These are phyloP conservation scores for Mycena indigotica DNA, from an alignment of 768 basidiomycete species.

Conservation along the genomic window DNA sequence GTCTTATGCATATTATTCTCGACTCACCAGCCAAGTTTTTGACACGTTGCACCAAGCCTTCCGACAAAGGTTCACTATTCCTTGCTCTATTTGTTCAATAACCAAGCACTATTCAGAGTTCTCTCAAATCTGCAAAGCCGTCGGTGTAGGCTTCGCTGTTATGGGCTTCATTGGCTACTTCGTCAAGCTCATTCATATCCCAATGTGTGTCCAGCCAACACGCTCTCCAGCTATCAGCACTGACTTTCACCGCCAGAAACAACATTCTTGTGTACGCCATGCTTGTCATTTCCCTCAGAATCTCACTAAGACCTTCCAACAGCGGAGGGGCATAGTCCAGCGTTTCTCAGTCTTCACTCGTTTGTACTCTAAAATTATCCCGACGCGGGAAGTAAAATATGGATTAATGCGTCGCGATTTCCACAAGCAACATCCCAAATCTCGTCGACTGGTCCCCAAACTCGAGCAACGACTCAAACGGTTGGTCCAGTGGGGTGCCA, in stretches of 20 bases:
- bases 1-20: background rate
- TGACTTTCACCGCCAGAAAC: too few species aligned
- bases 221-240: too few species aligned
- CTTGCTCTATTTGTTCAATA: background rate
- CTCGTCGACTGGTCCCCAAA: constrained; percentile 72
- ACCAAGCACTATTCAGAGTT: constrained; percentile 57
- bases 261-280: constrained; percentile 93
- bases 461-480: constrained; percentile 61
- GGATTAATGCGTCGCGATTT: constrained; percentile 27
- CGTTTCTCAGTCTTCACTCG: constrained; percentile 22
- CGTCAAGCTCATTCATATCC: constrained; percentile 97
- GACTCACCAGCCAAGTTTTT: constrained; percentile 68
- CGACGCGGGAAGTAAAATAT: constrained; percentile 2
- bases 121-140: constrained; percentile 90
- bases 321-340: constrained; percentile 73
- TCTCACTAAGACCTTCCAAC: constrained; percentile 30
- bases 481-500: constrained; percentile 57
- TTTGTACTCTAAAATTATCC: constrained; percentile 25
- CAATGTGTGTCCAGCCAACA: constrained; percentile 73
- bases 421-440: constrained; percentile 74
- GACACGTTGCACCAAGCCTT: constrained; percentile 96
- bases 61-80: constrained; percentile 74
- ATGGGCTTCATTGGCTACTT: constrained; percentile 99
- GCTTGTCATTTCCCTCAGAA: background rate
- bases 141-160: constrained; percentile 95